Conservation (phyloP, 768 basidiomycete genomes). For the Suillus weaverae region DNA sequence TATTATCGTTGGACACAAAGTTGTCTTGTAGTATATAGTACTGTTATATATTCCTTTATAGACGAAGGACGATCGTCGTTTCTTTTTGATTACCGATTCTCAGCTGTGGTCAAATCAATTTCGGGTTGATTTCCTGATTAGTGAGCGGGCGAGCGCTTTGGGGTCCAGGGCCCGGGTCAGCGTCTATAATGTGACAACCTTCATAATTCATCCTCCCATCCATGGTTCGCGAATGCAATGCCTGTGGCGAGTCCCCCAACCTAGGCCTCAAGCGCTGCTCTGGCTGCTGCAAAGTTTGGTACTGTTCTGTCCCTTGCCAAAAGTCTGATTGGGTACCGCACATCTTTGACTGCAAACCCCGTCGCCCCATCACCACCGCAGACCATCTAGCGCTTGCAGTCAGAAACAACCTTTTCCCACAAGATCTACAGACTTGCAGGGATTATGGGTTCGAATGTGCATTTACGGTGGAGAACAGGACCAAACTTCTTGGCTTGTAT, state of each 20-base stretch:
- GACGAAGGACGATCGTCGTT: too few relatives aligned
- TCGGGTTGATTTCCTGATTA: too few relatives aligned
- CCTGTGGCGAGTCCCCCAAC: neutral
- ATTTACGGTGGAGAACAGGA: constrained; percentile 12
- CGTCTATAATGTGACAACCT: neutral
- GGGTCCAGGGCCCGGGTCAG: too few relatives aligned
- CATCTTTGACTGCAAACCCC: neutral
- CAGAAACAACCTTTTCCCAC: constrained; percentile 25
- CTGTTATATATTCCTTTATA: too few relatives aligned
- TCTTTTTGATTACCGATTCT: too few relatives aligned
- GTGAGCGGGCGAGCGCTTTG: too few relatives aligned
- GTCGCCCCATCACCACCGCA: neutral
- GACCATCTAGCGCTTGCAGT: constrained; percentile 31
- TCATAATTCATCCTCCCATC: neutral
- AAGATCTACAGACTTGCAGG: constrained; percentile 30
- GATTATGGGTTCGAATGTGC: constrained; percentile 39
- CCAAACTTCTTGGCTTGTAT: constrained; percentile 34
- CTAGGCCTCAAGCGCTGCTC: neutral
- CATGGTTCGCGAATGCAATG: neutral
- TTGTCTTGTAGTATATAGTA: too few relatives aligned
- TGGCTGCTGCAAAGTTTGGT: neutral
- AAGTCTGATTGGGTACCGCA: neutral
- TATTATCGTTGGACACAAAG: neutral
- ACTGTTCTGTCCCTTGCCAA: neutral
- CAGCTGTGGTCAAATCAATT: too few relatives aligned